phyloP scores from a whole-genome alignment of 2,329 filamentous ascomycete species.

The Phyllosticta ampelicida region DNA sequence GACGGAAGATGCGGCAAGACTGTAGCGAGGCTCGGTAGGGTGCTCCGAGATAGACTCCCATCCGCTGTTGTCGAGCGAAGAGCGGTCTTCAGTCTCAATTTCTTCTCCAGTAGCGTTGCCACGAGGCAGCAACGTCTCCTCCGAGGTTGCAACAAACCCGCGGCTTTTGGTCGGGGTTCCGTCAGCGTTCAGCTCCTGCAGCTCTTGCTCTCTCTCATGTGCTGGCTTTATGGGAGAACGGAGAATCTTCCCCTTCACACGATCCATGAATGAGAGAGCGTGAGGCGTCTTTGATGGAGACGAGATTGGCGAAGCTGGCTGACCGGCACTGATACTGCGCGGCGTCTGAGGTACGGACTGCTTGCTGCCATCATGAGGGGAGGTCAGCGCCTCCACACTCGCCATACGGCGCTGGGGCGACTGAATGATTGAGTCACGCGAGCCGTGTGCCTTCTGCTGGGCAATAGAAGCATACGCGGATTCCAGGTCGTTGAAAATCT shows the following conservation, averaged over 20 bases:
- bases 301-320: not conserved
- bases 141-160: not conserved
- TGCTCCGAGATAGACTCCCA: not conserved
- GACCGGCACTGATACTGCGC: not conserved
- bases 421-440: not conserved
- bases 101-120: not conserved
- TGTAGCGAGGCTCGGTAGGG: not conserved
- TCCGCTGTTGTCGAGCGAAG: not conserved
- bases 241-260: not conserved
- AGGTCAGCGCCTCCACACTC: not conserved
- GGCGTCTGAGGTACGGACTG: not conserved
- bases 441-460: not conserved
- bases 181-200: not conserved
- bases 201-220: not conserved
- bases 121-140: not conserved
- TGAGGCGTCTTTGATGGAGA: not conserved
- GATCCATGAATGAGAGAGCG: not conserved
- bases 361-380: not conserved
- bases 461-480: conserved; percentile 7
- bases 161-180: not conserved
- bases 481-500: conserved; percentile 8
- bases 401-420: not conserved
- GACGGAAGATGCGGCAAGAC: not conserved
- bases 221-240: not conserved
- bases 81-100: not conserved